Percentiles rank a stretch among this genome's conserved stretches.
Conservation (phyloP, 2,329 filamentous ascomycete genomes). For the Apiospora pterosperma region DNA sequence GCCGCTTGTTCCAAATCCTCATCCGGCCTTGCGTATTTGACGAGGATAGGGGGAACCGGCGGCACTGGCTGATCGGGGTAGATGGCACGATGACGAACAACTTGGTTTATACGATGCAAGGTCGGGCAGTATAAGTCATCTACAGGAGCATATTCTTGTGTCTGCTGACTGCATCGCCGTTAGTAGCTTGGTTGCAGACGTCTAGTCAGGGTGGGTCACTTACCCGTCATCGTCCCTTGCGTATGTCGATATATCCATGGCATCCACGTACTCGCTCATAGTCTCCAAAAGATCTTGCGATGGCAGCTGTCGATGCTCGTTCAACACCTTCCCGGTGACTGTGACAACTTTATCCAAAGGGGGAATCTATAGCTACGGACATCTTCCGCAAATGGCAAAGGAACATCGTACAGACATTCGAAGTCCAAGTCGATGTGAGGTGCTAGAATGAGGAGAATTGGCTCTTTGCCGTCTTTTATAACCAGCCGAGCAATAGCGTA, state of each 20-base stretch:
- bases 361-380: constrained; percentile 88
- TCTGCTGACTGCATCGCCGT: constrained; percentile 20
- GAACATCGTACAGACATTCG: constrained; percentile 85
- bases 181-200: constrained; percentile 29
- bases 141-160: constrained; percentile 67
- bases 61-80: constrained; percentile 64
- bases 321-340: constrained; percentile 75
- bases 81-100: constrained; percentile 77
- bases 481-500: constrained; percentile 87
- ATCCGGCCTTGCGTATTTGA: constrained; percentile 71
- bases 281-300: constrained; percentile 68
- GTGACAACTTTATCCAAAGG: constrained; percentile 85
- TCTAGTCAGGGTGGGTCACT: constrained; percentile 15
- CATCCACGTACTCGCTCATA: constrained; percentile 90
- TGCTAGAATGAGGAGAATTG: constrained; percentile 72
- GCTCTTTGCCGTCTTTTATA: constrained; percentile 76
- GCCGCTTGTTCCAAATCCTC: constrained; percentile 60
- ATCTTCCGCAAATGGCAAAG: constrained; percentile 91
- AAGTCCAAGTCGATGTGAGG: constrained; percentile 75
- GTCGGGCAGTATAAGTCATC: constrained; percentile 82
- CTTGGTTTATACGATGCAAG: constrained; percentile 85
- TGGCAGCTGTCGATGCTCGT: constrained; percentile 78
- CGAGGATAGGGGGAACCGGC: constrained; percentile 59
- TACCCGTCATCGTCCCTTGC: constrained; percentile 74
- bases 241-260: constrained; percentile 78